phyloP scores from a whole-genome alignment of 1,139 yeast genomes.

The Hemisphaericaspora subhashii region DNA sequence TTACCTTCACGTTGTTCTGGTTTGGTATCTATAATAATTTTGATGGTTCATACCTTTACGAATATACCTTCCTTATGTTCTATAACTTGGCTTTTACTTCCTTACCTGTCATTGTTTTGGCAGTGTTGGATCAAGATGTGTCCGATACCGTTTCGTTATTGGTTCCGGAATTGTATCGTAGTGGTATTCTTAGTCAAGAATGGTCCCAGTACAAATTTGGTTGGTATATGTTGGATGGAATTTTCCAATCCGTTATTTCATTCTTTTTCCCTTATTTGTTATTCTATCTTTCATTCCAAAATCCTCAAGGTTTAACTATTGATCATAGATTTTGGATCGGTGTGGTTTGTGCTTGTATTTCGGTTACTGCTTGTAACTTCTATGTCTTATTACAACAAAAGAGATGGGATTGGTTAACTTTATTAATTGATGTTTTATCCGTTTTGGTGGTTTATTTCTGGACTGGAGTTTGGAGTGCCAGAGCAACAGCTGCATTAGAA shows the following conservation, averaged over 20 bases:
- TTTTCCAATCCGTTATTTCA: conserved; percentile 56
- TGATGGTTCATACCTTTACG: conserved; percentile 63
- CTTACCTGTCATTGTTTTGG: conserved; percentile 58
- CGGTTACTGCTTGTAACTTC: conserved; percentile 54
- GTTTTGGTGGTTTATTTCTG: conserved; percentile 56
- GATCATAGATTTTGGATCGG: conserved; percentile 64
- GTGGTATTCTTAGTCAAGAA: conserved; percentile 53
- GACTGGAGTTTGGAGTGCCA: conserved; percentile 62
- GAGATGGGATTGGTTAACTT: conserved; percentile 63
- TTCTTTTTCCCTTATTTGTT: conserved; percentile 57
- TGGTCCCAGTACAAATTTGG: conserved; percentile 55
- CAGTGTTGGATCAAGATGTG: conserved; percentile 63
- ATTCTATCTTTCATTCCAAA: conserved; percentile 45
- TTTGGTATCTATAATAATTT: conserved; percentile 56
- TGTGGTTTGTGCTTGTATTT: conserved; percentile 45
- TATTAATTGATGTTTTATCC: conserved; percentile 49
- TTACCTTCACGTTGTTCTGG: conserved; percentile 63
- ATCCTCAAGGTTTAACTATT: conserved; percentile 49
- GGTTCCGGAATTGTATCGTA: conserved; percentile 59
- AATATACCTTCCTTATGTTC: conserved; percentile 63
- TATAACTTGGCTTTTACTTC: conserved; percentile 67
- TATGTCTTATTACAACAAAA: conserved; percentile 56
- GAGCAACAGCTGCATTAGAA: conserved; percentile 37
- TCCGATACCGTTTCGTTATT: conserved; percentile 54
- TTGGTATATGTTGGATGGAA: conserved; percentile 60